phyloP scores from a whole-genome alignment of 768 basidiomycete genomes.

The Rubroboletus pulcherrimus region DNA sequence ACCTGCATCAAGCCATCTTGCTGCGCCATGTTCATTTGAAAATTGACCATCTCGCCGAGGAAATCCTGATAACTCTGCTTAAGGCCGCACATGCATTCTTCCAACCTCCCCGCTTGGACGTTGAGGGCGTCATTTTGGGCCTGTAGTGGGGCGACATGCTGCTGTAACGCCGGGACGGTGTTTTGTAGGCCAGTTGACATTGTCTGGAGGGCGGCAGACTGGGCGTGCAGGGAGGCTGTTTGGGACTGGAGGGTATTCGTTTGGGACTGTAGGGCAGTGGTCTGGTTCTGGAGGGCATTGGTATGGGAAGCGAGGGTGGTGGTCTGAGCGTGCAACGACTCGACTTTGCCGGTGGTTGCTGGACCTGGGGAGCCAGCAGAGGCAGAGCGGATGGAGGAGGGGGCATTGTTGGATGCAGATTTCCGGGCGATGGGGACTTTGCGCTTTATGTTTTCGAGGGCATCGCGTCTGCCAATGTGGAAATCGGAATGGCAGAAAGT shows the following conservation, averaged over 20 bases:
- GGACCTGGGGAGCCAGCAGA: slow-evolving; percentile 30
- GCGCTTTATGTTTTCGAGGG: slow-evolving; percentile 64
- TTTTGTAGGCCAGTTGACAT: slow-evolving; percentile 28
- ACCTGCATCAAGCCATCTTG: slow-evolving; percentile 83
- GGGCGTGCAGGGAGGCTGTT: slow-evolving; percentile 32
- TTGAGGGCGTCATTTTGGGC: slow-evolving; percentile 33
- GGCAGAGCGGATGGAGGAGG: slow-evolving; percentile 26
- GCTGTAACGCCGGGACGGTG: slow-evolving; percentile 25
- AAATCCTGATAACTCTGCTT: slow-evolving; percentile 66
- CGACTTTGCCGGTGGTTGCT: slow-evolving; percentile 20
- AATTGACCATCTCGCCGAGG: slow-evolving; percentile 66
- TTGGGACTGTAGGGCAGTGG: slow-evolving; percentile 28
- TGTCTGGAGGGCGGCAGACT: slow-evolving; percentile 32
- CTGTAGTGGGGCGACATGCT: slow-evolving; percentile 27
- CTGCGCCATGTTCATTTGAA: slow-evolving; percentile 73
- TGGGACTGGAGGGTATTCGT: slow-evolving; percentile 28
- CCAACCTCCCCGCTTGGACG: slow-evolving; percentile 33
- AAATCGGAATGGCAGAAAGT: slow-evolving; percentile 54
- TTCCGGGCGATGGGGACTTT: slow-evolving; percentile 44
- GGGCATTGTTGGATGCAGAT: slow-evolving; percentile 21
- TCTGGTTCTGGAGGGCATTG: slow-evolving; percentile 28
- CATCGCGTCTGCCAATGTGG: slow-evolving; percentile 48
- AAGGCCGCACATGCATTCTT: slow-evolving; percentile 53
- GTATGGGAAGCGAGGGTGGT: slow-evolving; percentile 29
- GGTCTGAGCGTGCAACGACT: slow-evolving; percentile 29